Evolutionary conservation across 1,284 basidiomycete species (phyloP), one percentile per base, ranked within the genome.

Genomic region (Lignosus rhinocerotis): DNA sequence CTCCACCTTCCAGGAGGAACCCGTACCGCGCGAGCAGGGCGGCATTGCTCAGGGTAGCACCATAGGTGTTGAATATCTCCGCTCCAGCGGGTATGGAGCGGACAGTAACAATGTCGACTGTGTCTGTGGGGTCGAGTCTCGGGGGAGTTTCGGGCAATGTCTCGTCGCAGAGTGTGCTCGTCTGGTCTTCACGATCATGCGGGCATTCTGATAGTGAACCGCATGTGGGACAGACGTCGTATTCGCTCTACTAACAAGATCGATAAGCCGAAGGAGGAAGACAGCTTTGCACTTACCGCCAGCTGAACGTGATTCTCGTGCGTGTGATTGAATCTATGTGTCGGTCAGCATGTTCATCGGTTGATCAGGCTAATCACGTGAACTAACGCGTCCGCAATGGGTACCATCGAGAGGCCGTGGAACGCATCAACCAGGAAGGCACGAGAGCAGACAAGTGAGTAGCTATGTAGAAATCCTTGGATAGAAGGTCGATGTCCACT

Each of bases 61-160:
- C 94, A 72, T 96, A 97, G 2, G 89, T 90, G 73, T 96, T 97
- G 80, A 86, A 94, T 6, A 95, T 79, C 69, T 96, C 88, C 11
- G 78, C 76, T 19, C 75, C 75, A 0, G 82, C 75, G 3, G 75
- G 71, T 44, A 92, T 78, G 31, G 75, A 65, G 14, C 74, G 70
- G 66, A 86, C 83, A 1, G 83, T 76, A 12, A 88, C 83, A 87
- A 90, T 89, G 62, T 88, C 86, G 62, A 84, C 85, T 53, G 74
- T 81, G 51, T 80, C 69, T 14, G 55, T 30, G 1, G n/a, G 3
- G 12, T 54, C 38, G 4, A 30, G 25, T 25, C 17, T 17, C 30
- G n/a, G 34, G 36, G 34, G 31, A 14, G 12, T 16, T 21, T 30
- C 14, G 30, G 17, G 12, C 16, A 3, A 5, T 21, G 36, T n/a